Conservation (phyloP, 1,284 basidiomycete genomes). For the Ustilago loliicola region DNA sequence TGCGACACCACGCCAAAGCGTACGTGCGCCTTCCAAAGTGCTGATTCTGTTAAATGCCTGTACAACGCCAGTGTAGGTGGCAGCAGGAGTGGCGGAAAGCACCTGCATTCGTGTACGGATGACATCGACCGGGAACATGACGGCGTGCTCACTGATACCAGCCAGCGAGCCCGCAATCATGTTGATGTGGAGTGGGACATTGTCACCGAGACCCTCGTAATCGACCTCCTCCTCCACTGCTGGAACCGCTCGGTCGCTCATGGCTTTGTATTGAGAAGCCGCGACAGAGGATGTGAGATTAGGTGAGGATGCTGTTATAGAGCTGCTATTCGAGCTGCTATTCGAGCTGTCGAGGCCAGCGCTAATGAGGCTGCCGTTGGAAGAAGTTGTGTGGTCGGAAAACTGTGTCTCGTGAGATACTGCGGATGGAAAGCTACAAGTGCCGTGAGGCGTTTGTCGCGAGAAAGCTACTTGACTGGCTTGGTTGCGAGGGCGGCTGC, state of each 20-base stretch:
- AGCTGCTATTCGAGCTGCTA: neutral
- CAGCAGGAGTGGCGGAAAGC: conserved; percentile 81
- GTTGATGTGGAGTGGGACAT: conserved; percentile 76
- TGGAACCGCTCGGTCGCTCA: conserved; percentile 50
- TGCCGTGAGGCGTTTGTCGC: conserved; percentile 15
- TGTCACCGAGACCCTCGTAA: conserved; percentile 66
- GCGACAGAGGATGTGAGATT: conserved; percentile 7
- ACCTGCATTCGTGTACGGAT: conserved; percentile 99
- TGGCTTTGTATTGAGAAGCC: conserved; percentile 12
- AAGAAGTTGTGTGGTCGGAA: conserved; percentile 1
- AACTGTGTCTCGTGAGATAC: conserved; percentile 13
- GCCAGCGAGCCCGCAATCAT: conserved; percentile 98
- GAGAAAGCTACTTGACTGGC: conserved; percentile 8
- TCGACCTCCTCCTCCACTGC: conserved; percentile 65
- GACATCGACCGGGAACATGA: conserved; percentile 98
- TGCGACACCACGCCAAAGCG: conserved; percentile 94
- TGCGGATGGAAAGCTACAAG: conserved; percentile 39
- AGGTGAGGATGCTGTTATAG: neutral
- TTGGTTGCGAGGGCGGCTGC: conserved; percentile 5
- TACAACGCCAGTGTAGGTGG: conserved; percentile 87
- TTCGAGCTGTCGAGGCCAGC: neutral
- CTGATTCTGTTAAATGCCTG: conserved; percentile 91
- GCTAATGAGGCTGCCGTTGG: neutral
- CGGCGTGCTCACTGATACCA: conserved; percentile 97
- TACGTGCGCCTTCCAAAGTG: conserved; percentile 89